Percentiles rank a stretch among this genome's conserved stretches.
Conservation (phyloP, 257 asterid genomes). For the Nicotiana sylvestris region DNA sequence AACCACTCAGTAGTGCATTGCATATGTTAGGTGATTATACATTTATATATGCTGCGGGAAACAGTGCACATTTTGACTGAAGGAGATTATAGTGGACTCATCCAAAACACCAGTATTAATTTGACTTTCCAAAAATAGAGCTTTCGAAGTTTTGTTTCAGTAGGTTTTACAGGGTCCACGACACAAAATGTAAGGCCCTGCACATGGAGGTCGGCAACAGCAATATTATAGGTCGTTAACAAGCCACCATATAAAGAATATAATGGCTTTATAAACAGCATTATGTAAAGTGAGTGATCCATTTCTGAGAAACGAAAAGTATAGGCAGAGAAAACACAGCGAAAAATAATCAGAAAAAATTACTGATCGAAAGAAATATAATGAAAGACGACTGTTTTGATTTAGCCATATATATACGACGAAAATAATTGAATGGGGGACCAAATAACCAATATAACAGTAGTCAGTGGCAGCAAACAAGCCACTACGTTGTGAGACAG, state of each 20-base stretch:
- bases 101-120: neutral
- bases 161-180: neutral
- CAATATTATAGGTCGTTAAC: neutral
- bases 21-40: conserved; percentile 4
- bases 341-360: neutral
- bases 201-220: conserved; percentile 4
- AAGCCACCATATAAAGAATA: conserved; percentile 2
- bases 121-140: neutral
- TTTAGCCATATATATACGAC: neutral
- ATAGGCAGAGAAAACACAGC: neutral
- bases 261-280: neutral
- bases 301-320: neutral
- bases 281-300: neutral
- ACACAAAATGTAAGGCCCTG: neutral
- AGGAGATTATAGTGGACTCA: neutral
- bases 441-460: conserved; percentile 4
- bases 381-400: neutral
- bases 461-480: neutral
- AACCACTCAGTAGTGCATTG: neutral
- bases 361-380: neutral
- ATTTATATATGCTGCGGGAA: neutral
- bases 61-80: neutral
- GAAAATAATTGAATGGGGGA: neutral
- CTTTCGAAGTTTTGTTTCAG: neutral
- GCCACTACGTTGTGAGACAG: neutral